Conservation (phyloP, 805 yeast species). For the Schizosaccharomyces lindneri region DNA sequence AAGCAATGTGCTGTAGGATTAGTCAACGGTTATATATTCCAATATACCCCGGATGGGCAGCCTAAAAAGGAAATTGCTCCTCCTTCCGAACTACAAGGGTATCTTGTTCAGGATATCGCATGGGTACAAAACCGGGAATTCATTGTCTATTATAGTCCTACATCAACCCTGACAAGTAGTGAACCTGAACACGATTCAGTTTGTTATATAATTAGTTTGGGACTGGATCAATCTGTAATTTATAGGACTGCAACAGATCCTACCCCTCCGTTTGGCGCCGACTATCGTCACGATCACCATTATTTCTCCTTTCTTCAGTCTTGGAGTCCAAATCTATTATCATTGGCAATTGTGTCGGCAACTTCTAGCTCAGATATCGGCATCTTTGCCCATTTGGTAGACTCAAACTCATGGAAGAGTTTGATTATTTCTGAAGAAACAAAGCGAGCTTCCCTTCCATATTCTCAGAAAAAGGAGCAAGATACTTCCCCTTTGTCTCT, state of each 20-base stretch:
- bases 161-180: slow-evolving; percentile 4
- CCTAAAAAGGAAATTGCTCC: background rate
- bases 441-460: slow-evolving; percentile 47
- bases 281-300: slow-evolving; percentile 10
- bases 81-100: slow-evolving; percentile 6
- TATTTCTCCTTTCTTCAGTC: slow-evolving; percentile 9
- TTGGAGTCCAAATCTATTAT: slow-evolving; percentile 5
- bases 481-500: slow-evolving; percentile 55
- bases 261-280: slow-evolving; percentile 14
- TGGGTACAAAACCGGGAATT: slow-evolving; percentile 10
- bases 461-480: slow-evolving; percentile 32
- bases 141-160: slow-evolving; percentile 8
- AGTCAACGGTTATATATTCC: slow-evolving; percentile 7
- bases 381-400: slow-evolving; percentile 23
- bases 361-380: slow-evolving; percentile 42
- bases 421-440: slow-evolving; percentile 24
- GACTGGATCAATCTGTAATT: background rate
- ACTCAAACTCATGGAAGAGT: background rate
- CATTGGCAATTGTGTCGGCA: slow-evolving; percentile 26
- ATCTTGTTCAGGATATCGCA: slow-evolving; percentile 5
- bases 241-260: slow-evolving; percentile 9
- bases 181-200: slow-evolving; percentile 6
- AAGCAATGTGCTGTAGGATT: slow-evolving; percentile 9
- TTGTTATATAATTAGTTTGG: slow-evolving; percentile 6
- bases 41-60: slow-evolving; percentile 6